Evolutionary conservation across 2,329 filamentous ascomycete species (phyloP).

Genomic region (Colletotrichum spinosum): DNA sequence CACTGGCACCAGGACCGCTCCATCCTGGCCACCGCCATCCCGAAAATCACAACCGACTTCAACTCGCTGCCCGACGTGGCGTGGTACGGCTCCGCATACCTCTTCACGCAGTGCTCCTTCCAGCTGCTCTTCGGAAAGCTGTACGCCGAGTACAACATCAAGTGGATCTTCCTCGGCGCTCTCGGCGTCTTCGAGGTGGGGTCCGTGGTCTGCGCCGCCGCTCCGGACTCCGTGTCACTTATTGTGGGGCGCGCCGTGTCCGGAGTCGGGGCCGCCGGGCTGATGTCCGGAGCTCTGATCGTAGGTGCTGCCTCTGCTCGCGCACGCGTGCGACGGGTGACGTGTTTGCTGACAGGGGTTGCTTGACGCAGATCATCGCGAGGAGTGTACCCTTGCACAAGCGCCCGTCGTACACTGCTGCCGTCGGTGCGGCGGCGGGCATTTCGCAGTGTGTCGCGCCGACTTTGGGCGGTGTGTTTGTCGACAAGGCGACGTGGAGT

Average conservation of each 20-base stretch:
- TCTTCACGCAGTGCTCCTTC: conserved; percentile 37
- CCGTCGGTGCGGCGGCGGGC: conserved; percentile 67
- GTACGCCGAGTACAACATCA: conserved; percentile 65
- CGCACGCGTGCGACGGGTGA: background rate
- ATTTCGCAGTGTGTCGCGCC: conserved; percentile 63
- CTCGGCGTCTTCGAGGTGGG: conserved; percentile 59
- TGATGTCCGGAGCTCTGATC: conserved; percentile 39
- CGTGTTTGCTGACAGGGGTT: background rate
- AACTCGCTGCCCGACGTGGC: conserved; percentile 31
- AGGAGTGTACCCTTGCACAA: conserved; percentile 63
- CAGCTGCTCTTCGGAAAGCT: conserved; percentile 66
- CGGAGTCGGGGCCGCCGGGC: conserved; percentile 47
- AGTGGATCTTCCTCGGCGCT: conserved; percentile 47
- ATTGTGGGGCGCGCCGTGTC: conserved; percentile 56
- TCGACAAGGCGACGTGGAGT: conserved; percentile 61
- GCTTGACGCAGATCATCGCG: conserved; percentile 52
- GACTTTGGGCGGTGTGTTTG: conserved; percentile 61
- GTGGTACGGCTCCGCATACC: conserved; percentile 27
- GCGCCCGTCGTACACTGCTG: conserved; percentile 64
- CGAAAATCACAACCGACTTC: conserved; percentile 36
- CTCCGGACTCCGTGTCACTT: conserved; percentile 50
- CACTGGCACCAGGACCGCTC: conserved; percentile 16
- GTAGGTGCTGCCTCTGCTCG: background rate
- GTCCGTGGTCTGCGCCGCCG: conserved; percentile 55
- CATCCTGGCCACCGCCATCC: conserved; percentile 35